Percentiles rank a stretch among this genome's conserved stretches.
phyloP scores from a whole-genome alignment of 2,329 filamentous ascomycete species.

The Apiospora marii region DNA sequence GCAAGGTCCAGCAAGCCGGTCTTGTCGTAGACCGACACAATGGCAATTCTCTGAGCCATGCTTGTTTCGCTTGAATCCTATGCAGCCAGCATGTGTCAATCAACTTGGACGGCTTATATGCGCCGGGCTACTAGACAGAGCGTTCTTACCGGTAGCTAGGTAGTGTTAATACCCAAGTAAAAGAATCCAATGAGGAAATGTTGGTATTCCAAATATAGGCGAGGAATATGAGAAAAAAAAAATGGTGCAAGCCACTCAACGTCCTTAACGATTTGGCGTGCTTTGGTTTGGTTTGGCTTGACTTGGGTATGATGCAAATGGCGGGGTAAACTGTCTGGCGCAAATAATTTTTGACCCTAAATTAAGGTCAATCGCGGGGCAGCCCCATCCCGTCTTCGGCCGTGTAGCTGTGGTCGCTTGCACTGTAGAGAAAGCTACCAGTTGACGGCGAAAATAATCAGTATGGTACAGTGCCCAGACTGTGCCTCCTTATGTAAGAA shows the following conservation, averaged over 20 bases:
- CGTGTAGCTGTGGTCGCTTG: not conserved
- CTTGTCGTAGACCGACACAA: conserved; percentile 99
- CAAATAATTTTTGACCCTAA: conserved; percentile 21
- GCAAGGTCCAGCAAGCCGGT: conserved; percentile 92
- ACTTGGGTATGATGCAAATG: conserved; percentile 14
- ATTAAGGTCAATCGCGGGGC: conserved; percentile 24
- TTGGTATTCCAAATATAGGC: not conserved
- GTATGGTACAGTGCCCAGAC: not conserved
- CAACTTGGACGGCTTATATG: not conserved
- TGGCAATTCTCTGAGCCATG: conserved; percentile 70
- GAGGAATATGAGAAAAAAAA: not conserved
- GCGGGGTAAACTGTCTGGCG: conserved; percentile 17
- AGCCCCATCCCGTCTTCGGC: not conserved
- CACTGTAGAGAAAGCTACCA: not conserved
- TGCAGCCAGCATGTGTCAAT: not conserved
- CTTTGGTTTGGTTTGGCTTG: not conserved
- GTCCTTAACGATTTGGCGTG: conserved; percentile 8
- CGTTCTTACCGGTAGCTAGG: not conserved
- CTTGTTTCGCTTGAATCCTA: not conserved
- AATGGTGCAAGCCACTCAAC: not conserved
- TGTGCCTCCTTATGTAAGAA: not conserved
- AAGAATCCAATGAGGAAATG: not conserved
- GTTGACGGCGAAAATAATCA: no score
- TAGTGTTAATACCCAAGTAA: not conserved
- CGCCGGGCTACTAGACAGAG: not conserved